Base-by-base conservation (phyloP, 1,139 yeast genomes). In the Meyerozyma carpophila region DNA sequence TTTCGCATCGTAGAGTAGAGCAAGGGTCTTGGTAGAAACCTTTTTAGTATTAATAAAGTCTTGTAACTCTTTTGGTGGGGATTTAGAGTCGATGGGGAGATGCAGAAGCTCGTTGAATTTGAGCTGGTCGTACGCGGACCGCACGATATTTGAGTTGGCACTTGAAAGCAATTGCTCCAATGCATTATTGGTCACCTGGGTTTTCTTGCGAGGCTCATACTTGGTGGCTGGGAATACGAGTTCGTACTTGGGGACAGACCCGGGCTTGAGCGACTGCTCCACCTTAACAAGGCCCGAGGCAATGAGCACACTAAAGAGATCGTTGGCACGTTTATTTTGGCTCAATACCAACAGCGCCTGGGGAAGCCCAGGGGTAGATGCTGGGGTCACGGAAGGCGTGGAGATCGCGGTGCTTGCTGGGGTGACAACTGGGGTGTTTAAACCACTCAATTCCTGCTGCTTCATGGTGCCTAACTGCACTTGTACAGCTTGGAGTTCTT, bases 1-100 rank as follows among this genome's bases (percentile, higher is more conserved):
- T 56, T 84, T 79, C 20, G 74, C 66, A 3, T 73, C 78, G 56
- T 84, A 83, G 20, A 89, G 65, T 29, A 80, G 61, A 48, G 48
- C 36, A 49, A 57, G 49, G 46, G 64, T 45, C 44, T 51, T 55
- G 5, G 51, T 46, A 1, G 68, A 59, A 10, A 73, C 65, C 36
- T 52, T 58, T 43, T 67, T 67, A 24, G 54, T 52, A 37, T 63
- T 62, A 25, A 79, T 57, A 45, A 75, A 74, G 16, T 55, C 51
- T 51, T 77, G 81, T 34, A 69, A 52, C 37, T 56, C 47, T 13
- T 48, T 43, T 8, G 46, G 39, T 24, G 47, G 43, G 41, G 56
- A 60, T 37, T 55, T 51, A 32, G 57, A 45, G 28, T 54, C 53
- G 20, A 59, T 52, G 31, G 59, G 51, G 43, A 66, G 54, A 41